A percentile compares a stretch with the other conserved stretches of the same genome.
phyloP scores from a whole-genome alignment of 257 asterid genomes.

The Solanum virginianum region DNA sequence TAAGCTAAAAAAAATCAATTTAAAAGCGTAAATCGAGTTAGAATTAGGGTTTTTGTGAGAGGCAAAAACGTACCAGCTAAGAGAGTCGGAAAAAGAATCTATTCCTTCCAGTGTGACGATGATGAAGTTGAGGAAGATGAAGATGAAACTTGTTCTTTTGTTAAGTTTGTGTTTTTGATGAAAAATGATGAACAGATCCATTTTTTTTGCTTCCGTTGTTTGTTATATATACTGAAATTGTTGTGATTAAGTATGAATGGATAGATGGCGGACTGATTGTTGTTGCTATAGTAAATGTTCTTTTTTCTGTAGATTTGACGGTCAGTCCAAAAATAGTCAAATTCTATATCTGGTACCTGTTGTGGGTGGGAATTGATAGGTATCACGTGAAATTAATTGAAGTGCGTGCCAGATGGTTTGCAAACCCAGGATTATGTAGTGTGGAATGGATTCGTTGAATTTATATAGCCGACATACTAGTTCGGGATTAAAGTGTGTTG shows the following conservation, averaged over 20 bases:
- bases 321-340: too few species aligned
- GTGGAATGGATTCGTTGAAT: too few species aligned
- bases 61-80: constrained; percentile 42
- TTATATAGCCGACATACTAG: too few species aligned
- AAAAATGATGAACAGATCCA: too few species aligned
- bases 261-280: not conserved
- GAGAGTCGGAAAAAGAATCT: constrained; percentile 60
- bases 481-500: too few species aligned
- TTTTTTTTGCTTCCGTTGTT: not conserved
- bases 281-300: not conserved
- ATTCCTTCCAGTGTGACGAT: constrained; percentile 46
- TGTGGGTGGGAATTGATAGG: too few species aligned
- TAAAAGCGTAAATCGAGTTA: not conserved
- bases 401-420: too few species aligned
- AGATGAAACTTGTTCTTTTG: not conserved
- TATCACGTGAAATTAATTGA: too few species aligned
- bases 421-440: too few species aligned
- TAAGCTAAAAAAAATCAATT: constrained; percentile 43
- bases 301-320: too few species aligned
- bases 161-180: not conserved
- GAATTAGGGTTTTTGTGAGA: not conserved
- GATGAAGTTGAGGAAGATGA: not conserved
- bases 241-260: not conserved
- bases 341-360: too few species aligned
- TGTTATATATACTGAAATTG: not conserved